phyloP scores from a whole-genome alignment of 164 flowering plant species.

The Magnolia sinica region DNA sequence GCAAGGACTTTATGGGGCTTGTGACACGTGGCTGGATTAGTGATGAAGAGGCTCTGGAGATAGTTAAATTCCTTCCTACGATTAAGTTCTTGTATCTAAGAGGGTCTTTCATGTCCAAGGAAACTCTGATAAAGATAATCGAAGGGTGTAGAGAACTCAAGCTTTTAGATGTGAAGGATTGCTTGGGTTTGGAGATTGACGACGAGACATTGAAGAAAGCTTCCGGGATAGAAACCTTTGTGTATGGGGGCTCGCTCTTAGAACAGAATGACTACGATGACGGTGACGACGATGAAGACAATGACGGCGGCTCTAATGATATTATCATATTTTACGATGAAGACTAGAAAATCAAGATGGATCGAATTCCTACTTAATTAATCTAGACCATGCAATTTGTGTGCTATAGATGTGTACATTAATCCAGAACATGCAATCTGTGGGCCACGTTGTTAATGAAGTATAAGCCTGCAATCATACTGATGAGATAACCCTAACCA shows the following conservation, averaged over 20 bases:
- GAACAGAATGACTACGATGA: not conserved
- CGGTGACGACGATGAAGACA: not conserved
- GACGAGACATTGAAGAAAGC: constrained; percentile 5
- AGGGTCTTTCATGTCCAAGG: constrained; percentile 1
- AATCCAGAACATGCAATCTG: too few species aligned
- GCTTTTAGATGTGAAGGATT: not conserved
- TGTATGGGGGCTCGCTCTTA: not conserved
- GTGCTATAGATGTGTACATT: too few species aligned
- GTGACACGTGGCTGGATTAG: not conserved
- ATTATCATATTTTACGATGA: too few species aligned
- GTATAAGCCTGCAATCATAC: too few species aligned
- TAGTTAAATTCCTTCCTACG: not conserved
- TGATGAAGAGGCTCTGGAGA: not conserved
- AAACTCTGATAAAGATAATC: constrained; percentile 4
- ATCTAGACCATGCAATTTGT: too few species aligned
- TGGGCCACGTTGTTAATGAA: too few species aligned
- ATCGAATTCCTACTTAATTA: too few species aligned
- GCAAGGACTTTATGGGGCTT: constrained; percentile 5
- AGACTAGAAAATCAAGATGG: too few species aligned
- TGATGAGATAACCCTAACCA: too few species aligned
- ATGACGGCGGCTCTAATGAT: too few species aligned
- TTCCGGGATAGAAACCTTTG: constrained; percentile 6
- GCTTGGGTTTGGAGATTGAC: constrained; percentile 3
- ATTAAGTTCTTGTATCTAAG: constrained; percentile 4
- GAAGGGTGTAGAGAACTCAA: constrained; percentile 12